phyloP scores from a whole-genome alignment of 1,284 basidiomycete species.

The Gomphus bonarii region DNA sequence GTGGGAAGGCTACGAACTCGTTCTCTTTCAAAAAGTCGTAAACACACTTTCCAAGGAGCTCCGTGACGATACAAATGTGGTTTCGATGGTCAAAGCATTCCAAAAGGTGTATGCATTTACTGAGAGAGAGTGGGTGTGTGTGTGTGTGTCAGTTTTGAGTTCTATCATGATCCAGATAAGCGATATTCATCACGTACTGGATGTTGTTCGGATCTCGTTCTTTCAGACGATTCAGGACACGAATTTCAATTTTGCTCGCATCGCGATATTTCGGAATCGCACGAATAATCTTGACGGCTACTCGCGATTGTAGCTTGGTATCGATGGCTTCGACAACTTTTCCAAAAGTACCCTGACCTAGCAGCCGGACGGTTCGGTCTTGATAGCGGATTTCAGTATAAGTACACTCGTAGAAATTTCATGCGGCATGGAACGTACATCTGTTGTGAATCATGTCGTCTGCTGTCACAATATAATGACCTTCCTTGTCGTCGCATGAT shows the following conservation, averaged over 20 bases:
- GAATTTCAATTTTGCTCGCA: constrained; percentile 96
- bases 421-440: constrained; percentile 41
- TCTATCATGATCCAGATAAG: constrained; percentile 11
- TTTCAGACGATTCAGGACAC: constrained; percentile 87
- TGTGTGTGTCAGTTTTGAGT: constrained; percentile 11
- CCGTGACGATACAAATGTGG: constrained; percentile 97
- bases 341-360: constrained; percentile 98
- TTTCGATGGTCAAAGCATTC: constrained; percentile 96
- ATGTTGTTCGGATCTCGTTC: constrained; percentile 84
- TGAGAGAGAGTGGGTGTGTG: constrained; percentile 22
- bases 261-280: constrained; percentile 96
- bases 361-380: constrained; percentile 84
- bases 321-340: constrained; percentile 96
- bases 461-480: constrained; percentile 86
- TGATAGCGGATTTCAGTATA: background rate
- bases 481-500: constrained; percentile 85
- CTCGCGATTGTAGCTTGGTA: constrained; percentile 63
- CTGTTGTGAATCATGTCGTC: constrained; percentile 80
- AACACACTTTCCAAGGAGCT: constrained; percentile 93
- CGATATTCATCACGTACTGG: constrained; percentile 53
- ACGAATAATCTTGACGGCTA: constrained; percentile 98
- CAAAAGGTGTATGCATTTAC: constrained; percentile 96
- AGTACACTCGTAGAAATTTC: background rate
- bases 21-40: constrained; percentile 99
- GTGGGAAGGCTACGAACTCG: constrained; percentile 92